Evolutionary conservation across 2,329 filamentous ascomycete species (phyloP).

Genomic region (Clarireedia sp.): DNA sequence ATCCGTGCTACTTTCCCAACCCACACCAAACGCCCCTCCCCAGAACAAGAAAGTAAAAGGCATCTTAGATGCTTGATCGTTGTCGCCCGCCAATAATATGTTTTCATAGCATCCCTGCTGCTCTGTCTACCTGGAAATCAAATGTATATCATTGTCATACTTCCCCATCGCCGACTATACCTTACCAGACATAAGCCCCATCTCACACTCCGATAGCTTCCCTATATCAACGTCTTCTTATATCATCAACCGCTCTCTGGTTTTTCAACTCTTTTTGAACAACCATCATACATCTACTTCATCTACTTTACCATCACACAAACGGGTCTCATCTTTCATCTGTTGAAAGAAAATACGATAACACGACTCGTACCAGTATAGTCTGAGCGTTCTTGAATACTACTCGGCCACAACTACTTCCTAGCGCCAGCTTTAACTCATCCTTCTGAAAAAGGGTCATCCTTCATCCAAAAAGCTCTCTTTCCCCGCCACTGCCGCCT

Average conservation of each 20-base stretch:
- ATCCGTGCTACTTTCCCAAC: conserved; percentile 9
- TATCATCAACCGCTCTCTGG: neutral
- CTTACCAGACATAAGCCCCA: conserved; percentile 10
- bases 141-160: conserved; percentile 13
- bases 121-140: conserved; percentile 4
- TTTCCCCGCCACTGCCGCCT: conserved; percentile 6
- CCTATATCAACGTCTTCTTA: conserved; percentile 7
- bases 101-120: conserved; percentile 10
- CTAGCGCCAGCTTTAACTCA: neutral
- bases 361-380: conserved; percentile 1
- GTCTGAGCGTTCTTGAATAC: neutral
- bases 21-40: conserved; percentile 7
- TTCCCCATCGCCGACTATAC: conserved; percentile 9
- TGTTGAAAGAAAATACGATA: neutral
- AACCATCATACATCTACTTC: neutral
- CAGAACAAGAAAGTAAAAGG: neutral
- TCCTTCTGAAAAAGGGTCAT: conserved; percentile 1
- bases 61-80: conserved; percentile 9
- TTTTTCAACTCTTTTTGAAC: neutral
- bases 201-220: conserved; percentile 1
- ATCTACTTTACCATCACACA: neutral
- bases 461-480: conserved; percentile 4
- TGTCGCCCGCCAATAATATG: conserved; percentile 9
- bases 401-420: conserved; percentile 1
- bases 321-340: neutral